Percentiles rank a stretch among this genome's conserved stretches.
Evolutionary conservation across 192 early-diverging fungal species (phyloP).

Genomic region (Helicostylum pulchrum): DNA sequence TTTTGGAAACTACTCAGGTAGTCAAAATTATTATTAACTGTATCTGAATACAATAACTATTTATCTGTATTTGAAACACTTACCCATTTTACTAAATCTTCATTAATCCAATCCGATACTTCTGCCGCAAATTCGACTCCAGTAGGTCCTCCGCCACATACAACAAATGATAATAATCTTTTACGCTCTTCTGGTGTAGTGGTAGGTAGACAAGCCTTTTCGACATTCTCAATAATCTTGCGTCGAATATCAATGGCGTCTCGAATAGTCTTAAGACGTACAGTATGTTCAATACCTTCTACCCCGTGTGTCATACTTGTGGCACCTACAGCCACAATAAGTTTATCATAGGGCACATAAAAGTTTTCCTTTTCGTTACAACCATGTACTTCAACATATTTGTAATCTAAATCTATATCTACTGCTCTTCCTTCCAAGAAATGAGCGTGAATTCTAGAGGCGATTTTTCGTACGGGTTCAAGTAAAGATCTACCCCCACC

Average conservation of each 20-base stretch:
- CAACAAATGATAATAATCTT: conserved; percentile 64
- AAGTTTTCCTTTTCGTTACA: conserved; percentile 31
- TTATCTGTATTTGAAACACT: no score
- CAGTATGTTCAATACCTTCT: conserved; percentile 60
- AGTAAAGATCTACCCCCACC: conserved; percentile 43
- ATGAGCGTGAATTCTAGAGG: conserved; percentile 38
- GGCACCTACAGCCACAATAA: conserved; percentile 56
- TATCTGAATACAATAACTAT: no score
- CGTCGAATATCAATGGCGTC: conserved; percentile 61
- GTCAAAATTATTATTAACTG: not conserved
- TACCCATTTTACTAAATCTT: conserved; percentile 61
- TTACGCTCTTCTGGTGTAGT: conserved; percentile 57
- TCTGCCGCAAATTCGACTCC: conserved; percentile 70
- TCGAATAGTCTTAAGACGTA: conserved; percentile 59
- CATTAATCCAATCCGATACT: conserved; percentile 50
- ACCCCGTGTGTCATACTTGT: conserved; percentile 60
- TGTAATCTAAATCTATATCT: conserved; percentile 49
- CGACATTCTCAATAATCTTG: conserved; percentile 62
- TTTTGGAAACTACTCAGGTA: conserved; percentile 58
- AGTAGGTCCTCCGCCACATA: conserved; percentile 69
- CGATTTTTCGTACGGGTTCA: conserved; percentile 53
- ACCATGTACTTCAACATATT: conserved; percentile 44
- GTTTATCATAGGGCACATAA: conserved; percentile 56
- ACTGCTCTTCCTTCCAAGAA: conserved; percentile 48
- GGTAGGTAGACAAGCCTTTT: conserved; percentile 61